A percentile compares a stretch with the other conserved stretches of the same genome.
Evolutionary conservation across 1,284 basidiomycete genomes (phyloP).

Genomic region (Inonotus obliquus): DNA sequence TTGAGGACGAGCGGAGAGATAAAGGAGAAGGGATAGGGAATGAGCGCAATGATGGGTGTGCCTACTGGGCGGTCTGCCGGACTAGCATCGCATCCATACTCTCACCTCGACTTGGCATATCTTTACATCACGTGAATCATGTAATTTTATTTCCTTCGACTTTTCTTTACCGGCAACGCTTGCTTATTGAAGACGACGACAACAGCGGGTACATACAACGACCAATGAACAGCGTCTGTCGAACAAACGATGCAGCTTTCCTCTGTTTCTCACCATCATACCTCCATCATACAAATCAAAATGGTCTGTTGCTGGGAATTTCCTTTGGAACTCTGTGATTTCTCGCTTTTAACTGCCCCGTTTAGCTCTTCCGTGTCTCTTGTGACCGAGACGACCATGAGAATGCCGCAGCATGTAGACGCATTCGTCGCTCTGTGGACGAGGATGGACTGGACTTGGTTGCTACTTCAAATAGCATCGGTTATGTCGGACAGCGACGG

Average conservation of each 20-base stretch:
- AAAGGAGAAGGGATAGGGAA: not conserved
- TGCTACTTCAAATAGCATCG: not conserved
- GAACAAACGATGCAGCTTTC: too few species aligned
- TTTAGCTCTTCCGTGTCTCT: too few species aligned
- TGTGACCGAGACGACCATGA: too few species aligned
- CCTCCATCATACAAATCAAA: not conserved
- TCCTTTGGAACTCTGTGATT: not conserved
- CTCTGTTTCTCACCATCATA: too few species aligned
- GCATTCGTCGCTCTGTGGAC: too few species aligned
- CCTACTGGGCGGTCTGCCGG: not conserved
- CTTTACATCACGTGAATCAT: not conserved
- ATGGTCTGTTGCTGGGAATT: not conserved
- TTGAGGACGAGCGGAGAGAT: not conserved
- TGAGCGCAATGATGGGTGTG: not conserved
- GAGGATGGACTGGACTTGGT: not conserved
- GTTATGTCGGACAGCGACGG: not conserved
- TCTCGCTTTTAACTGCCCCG: not conserved
- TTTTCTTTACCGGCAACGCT: not conserved
- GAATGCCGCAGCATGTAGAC: not conserved
- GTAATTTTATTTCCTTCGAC: not conserved
- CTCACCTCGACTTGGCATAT: not conserved
- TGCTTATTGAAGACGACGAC: not conserved
- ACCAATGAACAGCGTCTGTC: too few species aligned
- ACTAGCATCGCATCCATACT: not conserved
- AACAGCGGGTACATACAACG: not conserved